These are phyloP conservation scores for Solanum appendiculatum DNA, from an alignment of 257 asterid species.

Conservation along the genomic window DNA sequence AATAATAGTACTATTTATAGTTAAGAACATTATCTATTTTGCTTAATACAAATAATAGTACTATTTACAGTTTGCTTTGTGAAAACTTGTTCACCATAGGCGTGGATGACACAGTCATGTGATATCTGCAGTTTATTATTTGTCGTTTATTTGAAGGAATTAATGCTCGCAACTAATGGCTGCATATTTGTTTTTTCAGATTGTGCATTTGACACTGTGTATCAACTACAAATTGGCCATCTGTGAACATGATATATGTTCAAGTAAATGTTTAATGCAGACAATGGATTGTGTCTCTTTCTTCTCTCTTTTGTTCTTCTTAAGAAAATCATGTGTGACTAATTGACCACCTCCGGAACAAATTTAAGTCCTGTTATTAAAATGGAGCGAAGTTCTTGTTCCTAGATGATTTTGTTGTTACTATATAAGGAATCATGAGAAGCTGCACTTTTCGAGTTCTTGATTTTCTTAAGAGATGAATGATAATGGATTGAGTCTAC, in stretches of 20 bases:
- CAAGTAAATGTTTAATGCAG: conserved; percentile 37
- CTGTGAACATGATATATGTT: conserved; percentile 48
- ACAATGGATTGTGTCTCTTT: too few species aligned
- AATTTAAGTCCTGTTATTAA: too few species aligned
- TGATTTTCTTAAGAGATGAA: background rate
- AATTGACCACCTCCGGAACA: too few species aligned
- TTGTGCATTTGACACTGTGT: conserved; percentile 7
- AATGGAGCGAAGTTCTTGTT: background rate
- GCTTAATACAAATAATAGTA: too few species aligned
- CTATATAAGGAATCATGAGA: background rate
- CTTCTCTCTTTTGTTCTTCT: too few species aligned
- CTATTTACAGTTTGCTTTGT: too few species aligned
- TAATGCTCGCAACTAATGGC: background rate
- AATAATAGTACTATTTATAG: background rate
- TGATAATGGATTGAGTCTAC: background rate
- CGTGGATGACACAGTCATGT: background rate
- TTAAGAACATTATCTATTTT: background rate
- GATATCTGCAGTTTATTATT: background rate
- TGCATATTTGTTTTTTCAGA: conserved; percentile 21
- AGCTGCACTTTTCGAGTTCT: background rate
- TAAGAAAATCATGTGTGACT: too few species aligned
- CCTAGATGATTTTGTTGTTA: background rate
- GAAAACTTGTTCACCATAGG: background rate
- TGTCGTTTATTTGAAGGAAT: background rate
- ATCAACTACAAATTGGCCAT: conserved; percentile 12